phyloP scores from a whole-genome alignment of 768 basidiomycete species.

The Dioszegia aurantiaca region DNA sequence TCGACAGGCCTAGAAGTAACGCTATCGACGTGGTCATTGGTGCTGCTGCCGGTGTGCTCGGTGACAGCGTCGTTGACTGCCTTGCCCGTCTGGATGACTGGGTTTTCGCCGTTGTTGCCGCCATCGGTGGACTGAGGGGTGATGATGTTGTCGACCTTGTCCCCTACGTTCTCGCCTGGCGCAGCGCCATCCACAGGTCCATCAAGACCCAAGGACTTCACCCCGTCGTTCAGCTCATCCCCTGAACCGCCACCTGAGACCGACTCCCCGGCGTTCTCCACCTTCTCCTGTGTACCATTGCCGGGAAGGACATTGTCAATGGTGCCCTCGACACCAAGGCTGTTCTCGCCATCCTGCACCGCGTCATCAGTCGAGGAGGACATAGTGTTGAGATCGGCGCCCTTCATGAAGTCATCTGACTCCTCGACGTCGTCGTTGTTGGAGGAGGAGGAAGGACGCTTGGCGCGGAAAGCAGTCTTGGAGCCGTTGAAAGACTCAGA shows the following conservation, averaged over 20 bases:
- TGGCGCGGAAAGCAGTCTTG: conserved; percentile 1
- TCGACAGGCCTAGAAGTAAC: conserved; percentile 1
- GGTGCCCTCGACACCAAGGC: no score
- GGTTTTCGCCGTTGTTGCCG: background rate
- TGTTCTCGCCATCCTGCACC: background rate
- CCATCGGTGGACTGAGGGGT: background rate
- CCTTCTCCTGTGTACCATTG: background rate
- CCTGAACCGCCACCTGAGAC: background rate
- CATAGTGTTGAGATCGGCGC: background rate
- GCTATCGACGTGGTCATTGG: conserved; percentile 2
- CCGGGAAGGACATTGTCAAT: conserved; percentile 7
- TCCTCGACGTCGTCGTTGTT: background rate
- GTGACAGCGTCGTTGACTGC: conserved; percentile 1
- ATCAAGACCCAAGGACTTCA: background rate
- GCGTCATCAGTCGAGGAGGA: background rate
- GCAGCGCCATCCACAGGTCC: background rate
- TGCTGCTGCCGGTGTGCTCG: background rate
- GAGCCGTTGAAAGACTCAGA: background rate
- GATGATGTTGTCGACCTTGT: background rate
- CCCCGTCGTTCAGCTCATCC: background rate
- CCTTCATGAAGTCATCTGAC: background rate
- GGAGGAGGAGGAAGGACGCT: background rate
- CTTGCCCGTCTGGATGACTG: background rate
- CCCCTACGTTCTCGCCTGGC: background rate
- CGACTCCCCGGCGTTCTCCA: background rate